Evolutionary conservation across 2,329 filamentous ascomycete genomes (phyloP).

Genomic region (Triangularia setosa): DNA sequence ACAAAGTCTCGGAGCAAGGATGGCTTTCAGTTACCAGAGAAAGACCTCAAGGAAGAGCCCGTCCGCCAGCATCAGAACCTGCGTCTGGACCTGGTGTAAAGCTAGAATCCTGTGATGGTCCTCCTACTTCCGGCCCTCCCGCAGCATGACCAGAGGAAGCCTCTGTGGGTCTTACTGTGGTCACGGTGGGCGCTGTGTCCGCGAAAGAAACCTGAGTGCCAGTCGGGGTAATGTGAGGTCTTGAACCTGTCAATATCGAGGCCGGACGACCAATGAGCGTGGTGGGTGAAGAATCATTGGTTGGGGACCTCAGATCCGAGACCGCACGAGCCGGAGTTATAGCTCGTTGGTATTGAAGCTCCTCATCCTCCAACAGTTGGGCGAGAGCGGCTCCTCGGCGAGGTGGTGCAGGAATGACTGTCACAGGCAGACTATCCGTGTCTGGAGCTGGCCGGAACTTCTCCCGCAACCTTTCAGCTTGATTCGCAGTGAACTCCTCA

Average conservation of each 20-base stretch:
- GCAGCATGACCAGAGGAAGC: background rate
- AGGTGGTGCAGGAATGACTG: constrained; percentile 58
- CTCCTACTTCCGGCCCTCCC: background rate
- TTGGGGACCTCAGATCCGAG: background rate
- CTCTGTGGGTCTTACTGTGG: background rate
- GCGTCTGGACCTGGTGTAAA: background rate
- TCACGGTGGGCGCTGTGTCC: background rate
- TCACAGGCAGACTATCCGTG: constrained; percentile 54
- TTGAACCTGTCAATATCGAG: background rate
- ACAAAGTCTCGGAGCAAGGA: too few species aligned
- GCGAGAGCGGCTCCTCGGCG: constrained; percentile 54
- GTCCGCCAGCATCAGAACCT: background rate
- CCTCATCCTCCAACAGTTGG: constrained; percentile 54
- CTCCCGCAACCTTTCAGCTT: constrained; percentile 58
- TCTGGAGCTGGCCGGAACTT: constrained; percentile 51
- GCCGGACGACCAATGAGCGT: background rate
- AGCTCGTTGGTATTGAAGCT: constrained; percentile 6
- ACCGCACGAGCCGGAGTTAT: background rate
- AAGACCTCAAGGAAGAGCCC: background rate
- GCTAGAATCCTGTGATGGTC: background rate
- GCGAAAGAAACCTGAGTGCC: background rate
- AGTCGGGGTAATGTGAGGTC: background rate
- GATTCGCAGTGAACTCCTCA: constrained; percentile 58
- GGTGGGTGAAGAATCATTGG: background rate
- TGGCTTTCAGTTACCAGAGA: background rate